phyloP scores from a whole-genome alignment of 2,329 filamentous ascomycete species.

The Colletotrichum plurivorum region DNA sequence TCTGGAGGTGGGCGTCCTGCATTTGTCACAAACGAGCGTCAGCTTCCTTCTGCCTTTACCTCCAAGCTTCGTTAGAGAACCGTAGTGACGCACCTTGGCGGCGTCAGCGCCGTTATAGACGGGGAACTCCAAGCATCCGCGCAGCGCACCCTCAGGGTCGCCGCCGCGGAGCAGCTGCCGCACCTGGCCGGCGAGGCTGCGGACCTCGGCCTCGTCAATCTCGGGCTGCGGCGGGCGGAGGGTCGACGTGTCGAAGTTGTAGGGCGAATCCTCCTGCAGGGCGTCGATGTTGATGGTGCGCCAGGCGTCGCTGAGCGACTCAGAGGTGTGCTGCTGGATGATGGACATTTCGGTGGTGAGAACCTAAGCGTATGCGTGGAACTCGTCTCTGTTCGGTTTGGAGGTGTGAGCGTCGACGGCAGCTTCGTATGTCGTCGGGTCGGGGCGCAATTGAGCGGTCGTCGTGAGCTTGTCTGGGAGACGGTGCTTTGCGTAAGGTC shows the following conservation, averaged over 20 bases:
- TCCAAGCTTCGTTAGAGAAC: neutral
- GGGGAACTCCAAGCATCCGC: slow-evolving; percentile 86
- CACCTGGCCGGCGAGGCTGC: slow-evolving; percentile 83
- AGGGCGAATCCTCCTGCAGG: slow-evolving; percentile 88
- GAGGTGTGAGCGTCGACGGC: neutral
- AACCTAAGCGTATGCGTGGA: neutral
- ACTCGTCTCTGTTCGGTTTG: neutral
- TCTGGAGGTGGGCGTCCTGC: slow-evolving; percentile 88
- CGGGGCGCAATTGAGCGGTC: slow-evolving; percentile 7
- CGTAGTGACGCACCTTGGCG: slow-evolving; percentile 65
- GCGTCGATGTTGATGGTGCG: slow-evolving; percentile 96
- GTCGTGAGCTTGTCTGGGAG: slow-evolving; percentile 11
- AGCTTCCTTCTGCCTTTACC: neutral
- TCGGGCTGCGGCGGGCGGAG: slow-evolving; percentile 84
- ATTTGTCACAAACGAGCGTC: neutral
- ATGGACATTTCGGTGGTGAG: slow-evolving; percentile 65
- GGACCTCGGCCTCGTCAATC: slow-evolving; percentile 82
- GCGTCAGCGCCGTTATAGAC: slow-evolving; percentile 76
- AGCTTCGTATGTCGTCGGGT: neutral
- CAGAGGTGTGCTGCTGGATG: slow-evolving; percentile 74
- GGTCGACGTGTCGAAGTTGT: slow-evolving; percentile 91
- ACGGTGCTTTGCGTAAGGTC: slow-evolving; percentile 29
- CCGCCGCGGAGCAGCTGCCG: slow-evolving; percentile 89
- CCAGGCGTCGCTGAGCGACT: slow-evolving; percentile 75
- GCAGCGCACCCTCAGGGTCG: slow-evolving; percentile 88